These are phyloP conservation scores for Raphanus raphanistrum DNA, from an alignment of 345 rosid species.

Conservation along the genomic window DNA sequence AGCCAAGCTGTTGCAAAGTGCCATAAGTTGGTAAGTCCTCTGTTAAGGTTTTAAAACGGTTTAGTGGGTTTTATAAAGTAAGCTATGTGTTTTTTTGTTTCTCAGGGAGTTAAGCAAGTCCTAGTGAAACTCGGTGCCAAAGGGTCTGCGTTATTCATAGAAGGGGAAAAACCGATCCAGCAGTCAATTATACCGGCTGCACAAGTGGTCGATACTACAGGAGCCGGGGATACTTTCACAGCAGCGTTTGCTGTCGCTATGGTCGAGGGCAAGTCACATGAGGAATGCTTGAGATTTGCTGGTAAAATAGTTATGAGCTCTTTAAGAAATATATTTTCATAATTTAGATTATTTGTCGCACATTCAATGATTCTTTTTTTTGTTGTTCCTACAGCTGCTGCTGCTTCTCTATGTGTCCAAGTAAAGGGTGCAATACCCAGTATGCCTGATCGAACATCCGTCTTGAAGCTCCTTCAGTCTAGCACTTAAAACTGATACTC, in stretches of 20 bases:
- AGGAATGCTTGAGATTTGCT: slow-evolving; percentile 83
- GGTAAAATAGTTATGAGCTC: slow-evolving; percentile 45
- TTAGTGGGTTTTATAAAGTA: not conserved
- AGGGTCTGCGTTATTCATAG: slow-evolving; percentile 79
- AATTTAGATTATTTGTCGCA: slow-evolving; percentile 8
- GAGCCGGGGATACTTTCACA: slow-evolving; percentile 97
- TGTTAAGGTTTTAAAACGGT: too few species aligned
- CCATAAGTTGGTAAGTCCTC: slow-evolving; percentile 64
- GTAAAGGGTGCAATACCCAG: slow-evolving; percentile 94
- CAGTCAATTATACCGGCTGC: slow-evolving; percentile 74
- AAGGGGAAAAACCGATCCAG: slow-evolving; percentile 67
- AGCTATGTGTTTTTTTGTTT: slow-evolving; percentile 2
- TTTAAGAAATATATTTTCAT: not conserved
- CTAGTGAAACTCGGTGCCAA: slow-evolving; percentile 87
- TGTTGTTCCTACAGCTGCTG: slow-evolving; percentile 64
- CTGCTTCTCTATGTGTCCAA: slow-evolving; percentile 95
- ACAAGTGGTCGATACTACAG: slow-evolving; percentile 85
- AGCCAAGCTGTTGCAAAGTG: slow-evolving; percentile 62
- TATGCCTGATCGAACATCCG: slow-evolving; percentile 79
- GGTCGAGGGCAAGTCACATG: slow-evolving; percentile 76
- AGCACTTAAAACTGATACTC: not conserved
- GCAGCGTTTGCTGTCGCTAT: slow-evolving; percentile 95
- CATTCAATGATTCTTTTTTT: not conserved
- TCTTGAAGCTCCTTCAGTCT: slow-evolving; percentile 59
- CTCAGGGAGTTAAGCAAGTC: slow-evolving; percentile 84